Percentiles rank a stretch among this genome's conserved stretches.
phyloP scores from a whole-genome alignment of 2,329 filamentous ascomycete genomes.

The Aspergillus sojae region DNA sequence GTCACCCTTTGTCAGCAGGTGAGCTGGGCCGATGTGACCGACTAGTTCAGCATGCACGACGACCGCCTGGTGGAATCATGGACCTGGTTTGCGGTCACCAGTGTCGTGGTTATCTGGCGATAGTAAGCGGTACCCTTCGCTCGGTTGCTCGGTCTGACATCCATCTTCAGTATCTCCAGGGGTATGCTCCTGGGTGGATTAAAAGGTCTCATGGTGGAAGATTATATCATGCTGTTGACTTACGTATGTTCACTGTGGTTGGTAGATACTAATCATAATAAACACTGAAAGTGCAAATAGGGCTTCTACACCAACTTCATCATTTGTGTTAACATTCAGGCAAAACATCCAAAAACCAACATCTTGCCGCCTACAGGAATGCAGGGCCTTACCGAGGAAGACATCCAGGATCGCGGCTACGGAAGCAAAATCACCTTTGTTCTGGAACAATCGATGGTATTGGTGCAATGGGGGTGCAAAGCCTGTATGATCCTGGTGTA shows the following conservation, averaged over 20 bases:
- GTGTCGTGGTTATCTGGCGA: background rate
- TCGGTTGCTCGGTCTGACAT: background rate
- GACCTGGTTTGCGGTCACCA: background rate
- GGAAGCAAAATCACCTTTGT: background rate
- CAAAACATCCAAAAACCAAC: background rate
- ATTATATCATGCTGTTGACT: background rate
- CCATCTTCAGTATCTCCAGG: background rate
- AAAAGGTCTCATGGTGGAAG: background rate
- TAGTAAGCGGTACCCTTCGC: background rate
- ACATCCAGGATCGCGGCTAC: background rate
- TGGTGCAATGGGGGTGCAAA: background rate
- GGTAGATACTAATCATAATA: background rate
- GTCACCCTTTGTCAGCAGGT: background rate
- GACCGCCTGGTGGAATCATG: background rate
- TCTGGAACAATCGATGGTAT: background rate
- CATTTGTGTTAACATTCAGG: background rate
- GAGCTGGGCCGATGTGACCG: background rate
- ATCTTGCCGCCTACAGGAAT: background rate
- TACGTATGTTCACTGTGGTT: background rate
- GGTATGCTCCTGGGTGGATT: background rate
- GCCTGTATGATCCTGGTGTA: background rate
- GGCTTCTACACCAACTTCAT: background rate
- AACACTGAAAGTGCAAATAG: background rate
- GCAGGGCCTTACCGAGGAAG: background rate
- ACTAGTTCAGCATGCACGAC: background rate